phyloP scores from a whole-genome alignment of 2,329 filamentous ascomycete genomes.

The Curvularia hawaiiensis region DNA sequence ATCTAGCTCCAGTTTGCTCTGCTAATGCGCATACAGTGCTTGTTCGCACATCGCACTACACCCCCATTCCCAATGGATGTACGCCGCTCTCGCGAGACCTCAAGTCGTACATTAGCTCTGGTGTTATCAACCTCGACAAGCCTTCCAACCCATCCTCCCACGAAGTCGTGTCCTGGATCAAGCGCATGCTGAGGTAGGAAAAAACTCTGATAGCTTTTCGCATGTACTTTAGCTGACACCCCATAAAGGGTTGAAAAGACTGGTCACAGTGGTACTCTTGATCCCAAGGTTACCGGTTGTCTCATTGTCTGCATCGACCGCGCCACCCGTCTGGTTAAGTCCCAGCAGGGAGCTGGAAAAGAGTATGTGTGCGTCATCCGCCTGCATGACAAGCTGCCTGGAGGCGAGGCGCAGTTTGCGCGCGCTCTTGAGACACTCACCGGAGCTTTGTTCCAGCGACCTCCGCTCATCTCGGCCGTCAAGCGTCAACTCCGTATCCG shows the following conservation, averaged over 20 bases:
- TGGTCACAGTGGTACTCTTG: slow-evolving; percentile 96
- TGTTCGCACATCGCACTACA: slow-evolving; percentile 94
- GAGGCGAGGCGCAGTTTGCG: slow-evolving; percentile 89
- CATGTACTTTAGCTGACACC: slow-evolving; percentile 20
- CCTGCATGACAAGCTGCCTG: slow-evolving; percentile 92
- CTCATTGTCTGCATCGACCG: slow-evolving; percentile 95
- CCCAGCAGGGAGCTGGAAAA: slow-evolving; percentile 98
- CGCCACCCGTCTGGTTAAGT: slow-evolving; percentile 96
- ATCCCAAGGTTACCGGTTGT: slow-evolving; percentile 97
- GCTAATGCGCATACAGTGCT: slow-evolving; percentile 65
- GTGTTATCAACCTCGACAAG: slow-evolving; percentile 98
- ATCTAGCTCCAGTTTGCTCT: slow-evolving; percentile 25
- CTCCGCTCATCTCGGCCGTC: slow-evolving; percentile 95
- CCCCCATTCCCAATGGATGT: slow-evolving; percentile 92
- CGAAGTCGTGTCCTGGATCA: slow-evolving; percentile 99
- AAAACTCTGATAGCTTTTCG: neutral
- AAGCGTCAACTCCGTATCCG: slow-evolving; percentile 98
- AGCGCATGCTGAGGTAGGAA: slow-evolving; percentile 85
- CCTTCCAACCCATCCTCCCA: slow-evolving; percentile 97
- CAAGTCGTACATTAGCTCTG: slow-evolving; percentile 95
- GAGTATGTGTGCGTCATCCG: slow-evolving; percentile 97
- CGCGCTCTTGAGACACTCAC: slow-evolving; percentile 95
- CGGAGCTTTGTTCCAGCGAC: slow-evolving; percentile 95
- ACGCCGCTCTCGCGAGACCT: slow-evolving; percentile 91
- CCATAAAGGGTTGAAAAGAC: slow-evolving; percentile 82